Base-by-base conservation (phyloP, 2,329 filamentous ascomycete species). In the Colletotrichum orbiculare region DNA sequence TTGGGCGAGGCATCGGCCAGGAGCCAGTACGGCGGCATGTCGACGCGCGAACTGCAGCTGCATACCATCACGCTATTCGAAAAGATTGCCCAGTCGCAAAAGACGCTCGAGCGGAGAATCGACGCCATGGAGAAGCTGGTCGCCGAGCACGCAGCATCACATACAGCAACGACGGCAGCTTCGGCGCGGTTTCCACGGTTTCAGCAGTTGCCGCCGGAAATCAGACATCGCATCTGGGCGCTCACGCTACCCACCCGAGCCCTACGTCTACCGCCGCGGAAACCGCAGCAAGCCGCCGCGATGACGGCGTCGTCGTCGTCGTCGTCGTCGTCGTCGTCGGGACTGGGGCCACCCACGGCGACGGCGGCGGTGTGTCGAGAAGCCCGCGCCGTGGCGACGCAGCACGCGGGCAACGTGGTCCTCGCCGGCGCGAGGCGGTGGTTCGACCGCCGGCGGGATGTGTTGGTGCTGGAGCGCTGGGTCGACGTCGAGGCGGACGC, bases 21-120 rank as follows among this genome's bases (percentile, higher is more conserved):
- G 13, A 15, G 15, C 7, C 43, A 46, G 12, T 4, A 15, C 8
- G 42, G 33, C 47, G 2, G 33, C 13, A 66, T 37, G 45, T 50
- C 45, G 4, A 33, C 43, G 4, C 33, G 10, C 0, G 49, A 59
- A 7, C n/a, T 64, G 34, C 64, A 64, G 42, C 35, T 45, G 25
- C 64, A 33, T 12, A 64, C 54, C 7, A 45, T 66, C 13, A 34
- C 37, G n/a, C 54, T 66, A 4, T 39, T 66, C 2, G 64, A 66
- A 15, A 64, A 59, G 43, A 60, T 66, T 12, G 60, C 60, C 38
- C 60, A 15, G 11, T 66, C 64, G 11, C 64, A 66, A 42, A 50
- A 25, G n/a, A 38, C 37, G 10, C 41, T 66, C 8, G 54, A 59
- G 49, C 9, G 15, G 39, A 33, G 64, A 5, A 41, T 66, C 15